Percentiles rank a stretch among this genome's conserved stretches.
These are phyloP conservation scores for Ogataea pilisensis DNA, from an alignment of 805 yeast species.

Conservation along the genomic window DNA sequence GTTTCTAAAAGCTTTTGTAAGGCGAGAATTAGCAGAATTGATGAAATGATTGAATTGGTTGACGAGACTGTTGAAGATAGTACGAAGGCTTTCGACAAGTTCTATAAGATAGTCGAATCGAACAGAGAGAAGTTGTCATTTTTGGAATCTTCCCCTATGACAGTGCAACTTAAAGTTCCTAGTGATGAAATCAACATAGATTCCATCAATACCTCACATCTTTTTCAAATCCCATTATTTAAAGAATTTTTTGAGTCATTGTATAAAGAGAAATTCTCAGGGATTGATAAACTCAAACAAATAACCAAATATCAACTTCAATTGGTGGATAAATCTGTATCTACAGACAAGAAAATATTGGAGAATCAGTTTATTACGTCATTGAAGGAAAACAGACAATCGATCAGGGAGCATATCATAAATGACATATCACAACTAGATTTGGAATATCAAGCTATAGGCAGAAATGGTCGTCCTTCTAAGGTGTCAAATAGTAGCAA, in stretches of 20 bases:
- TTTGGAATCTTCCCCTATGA: too few species aligned
- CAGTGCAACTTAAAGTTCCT: neutral
- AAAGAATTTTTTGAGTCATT: conserved; percentile 12
- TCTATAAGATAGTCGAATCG: conserved; percentile 16
- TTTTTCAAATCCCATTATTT: conserved; percentile 11
- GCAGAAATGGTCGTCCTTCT: neutral
- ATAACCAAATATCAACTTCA: conserved; percentile 12
- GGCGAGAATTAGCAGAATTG: conserved; percentile 29
- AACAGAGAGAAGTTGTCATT: neutral
- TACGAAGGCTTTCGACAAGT: conserved; percentile 14
- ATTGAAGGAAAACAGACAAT: conserved; percentile 19
- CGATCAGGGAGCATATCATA: conserved; percentile 11
- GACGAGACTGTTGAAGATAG: conserved; percentile 27
- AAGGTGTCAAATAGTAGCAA: neutral
- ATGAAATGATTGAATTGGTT: conserved; percentile 29
- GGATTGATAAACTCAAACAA: conserved; percentile 9
- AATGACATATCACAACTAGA: conserved; percentile 15
- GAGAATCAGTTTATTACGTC: conserved; percentile 11
- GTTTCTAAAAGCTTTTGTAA: conserved; percentile 28
- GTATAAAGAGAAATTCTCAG: conserved; percentile 9
- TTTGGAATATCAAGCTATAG: conserved; percentile 7
- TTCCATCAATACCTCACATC: conserved; percentile 7
- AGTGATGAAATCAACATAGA: conserved; percentile 1
- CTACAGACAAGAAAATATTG: conserved; percentile 6
- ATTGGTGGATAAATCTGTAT: conserved; percentile 10